phyloP scores from a whole-genome alignment of 805 yeast species.

The Pichia heedii region DNA sequence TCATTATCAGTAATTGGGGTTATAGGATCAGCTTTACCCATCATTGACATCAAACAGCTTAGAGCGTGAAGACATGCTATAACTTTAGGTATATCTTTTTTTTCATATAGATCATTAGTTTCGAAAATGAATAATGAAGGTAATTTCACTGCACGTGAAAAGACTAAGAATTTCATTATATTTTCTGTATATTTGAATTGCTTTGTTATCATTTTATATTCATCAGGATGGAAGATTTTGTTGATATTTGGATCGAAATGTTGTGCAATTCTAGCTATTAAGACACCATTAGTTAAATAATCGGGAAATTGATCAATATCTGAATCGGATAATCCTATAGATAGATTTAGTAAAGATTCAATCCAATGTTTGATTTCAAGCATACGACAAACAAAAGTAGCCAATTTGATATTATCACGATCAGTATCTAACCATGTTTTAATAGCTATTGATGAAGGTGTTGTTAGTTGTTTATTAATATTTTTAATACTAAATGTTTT shows the following conservation, averaged over 20 bases:
- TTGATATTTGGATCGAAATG: constrained; percentile 55
- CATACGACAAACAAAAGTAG: constrained; percentile 46
- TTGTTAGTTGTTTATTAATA: constrained; percentile 1
- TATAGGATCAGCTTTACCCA: constrained; percentile 51
- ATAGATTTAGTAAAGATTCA: constrained; percentile 24
- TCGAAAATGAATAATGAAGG: constrained; percentile 89
- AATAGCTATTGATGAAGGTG: constrained; percentile 6
- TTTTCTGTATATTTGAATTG: constrained; percentile 91
- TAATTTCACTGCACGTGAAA: constrained; percentile 59
- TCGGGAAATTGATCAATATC: constrained; percentile 44
- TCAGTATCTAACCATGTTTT: constrained; percentile 24
- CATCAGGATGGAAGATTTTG: constrained; percentile 13
- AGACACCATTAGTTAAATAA: constrained; percentile 74
- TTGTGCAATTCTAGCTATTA: constrained; percentile 69
- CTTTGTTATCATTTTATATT: constrained; percentile 31
- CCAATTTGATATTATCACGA: constrained; percentile 22
- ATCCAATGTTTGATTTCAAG: constrained; percentile 45
- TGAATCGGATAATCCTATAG: constrained; percentile 26
- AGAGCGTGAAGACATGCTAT: constrained; percentile 89
- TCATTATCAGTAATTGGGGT: constrained; percentile 46
- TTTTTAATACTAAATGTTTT: constrained; percentile 7
- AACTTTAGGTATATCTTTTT: constrained; percentile 86
- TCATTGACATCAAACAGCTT: constrained; percentile 58
- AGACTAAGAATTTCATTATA: constrained; percentile 70
- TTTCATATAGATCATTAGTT: constrained; percentile 85